These are phyloP conservation scores for Mycena epipterygia DNA, from an alignment of 768 basidiomycete species.

Conservation along the genomic window DNA sequence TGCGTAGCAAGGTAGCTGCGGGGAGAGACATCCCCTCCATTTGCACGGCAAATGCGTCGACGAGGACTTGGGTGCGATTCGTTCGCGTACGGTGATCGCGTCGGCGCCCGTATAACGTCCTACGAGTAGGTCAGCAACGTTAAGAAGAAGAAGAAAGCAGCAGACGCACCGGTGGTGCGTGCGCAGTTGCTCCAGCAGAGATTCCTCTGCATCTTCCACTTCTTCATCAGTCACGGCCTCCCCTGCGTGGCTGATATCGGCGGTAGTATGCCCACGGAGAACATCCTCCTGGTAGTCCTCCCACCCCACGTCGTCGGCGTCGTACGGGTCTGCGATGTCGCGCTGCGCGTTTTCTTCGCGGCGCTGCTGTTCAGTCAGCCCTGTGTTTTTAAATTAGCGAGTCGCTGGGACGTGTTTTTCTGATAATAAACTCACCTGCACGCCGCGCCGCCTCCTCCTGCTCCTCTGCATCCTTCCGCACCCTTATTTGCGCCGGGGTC, in stretches of 20 bases:
- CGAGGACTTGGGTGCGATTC: background rate
- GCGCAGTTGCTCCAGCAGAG: background rate
- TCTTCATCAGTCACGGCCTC: background rate
- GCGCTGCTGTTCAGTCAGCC: background rate
- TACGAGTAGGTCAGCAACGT: background rate
- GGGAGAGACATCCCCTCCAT: background rate
- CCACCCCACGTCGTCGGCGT: background rate
- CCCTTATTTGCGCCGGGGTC: background rate
- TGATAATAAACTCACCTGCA: background rate
- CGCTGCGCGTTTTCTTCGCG: background rate
- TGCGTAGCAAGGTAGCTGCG: background rate
- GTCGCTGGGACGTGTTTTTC: background rate
- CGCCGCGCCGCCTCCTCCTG: background rate
- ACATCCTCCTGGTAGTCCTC: background rate
- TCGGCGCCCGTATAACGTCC: background rate
- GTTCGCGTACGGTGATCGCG: background rate
- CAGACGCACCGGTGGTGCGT: background rate
- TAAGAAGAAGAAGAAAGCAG: background rate
- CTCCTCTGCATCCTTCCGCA: background rate
- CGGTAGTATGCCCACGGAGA: background rate
- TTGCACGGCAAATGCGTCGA: background rate
- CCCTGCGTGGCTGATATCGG: constrained; percentile 2
- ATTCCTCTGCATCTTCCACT: background rate
- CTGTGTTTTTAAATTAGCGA: background rate
- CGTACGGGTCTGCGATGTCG: background rate